phyloP scores from a whole-genome alignment of 1,284 basidiomycete species.

The Puccinia hordei region DNA sequence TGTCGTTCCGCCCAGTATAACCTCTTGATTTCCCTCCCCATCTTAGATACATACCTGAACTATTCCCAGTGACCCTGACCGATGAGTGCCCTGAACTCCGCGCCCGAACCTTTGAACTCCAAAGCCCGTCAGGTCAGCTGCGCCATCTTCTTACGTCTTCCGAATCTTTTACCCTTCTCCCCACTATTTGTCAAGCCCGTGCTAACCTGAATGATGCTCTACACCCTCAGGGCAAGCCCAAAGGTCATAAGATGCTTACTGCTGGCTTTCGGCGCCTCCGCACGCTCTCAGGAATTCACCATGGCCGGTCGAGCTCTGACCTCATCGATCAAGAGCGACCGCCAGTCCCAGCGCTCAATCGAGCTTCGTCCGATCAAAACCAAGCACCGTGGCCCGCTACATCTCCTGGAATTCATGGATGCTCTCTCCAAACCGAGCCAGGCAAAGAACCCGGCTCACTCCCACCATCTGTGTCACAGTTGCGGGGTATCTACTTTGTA shows the following conservation, averaged over 20 bases:
- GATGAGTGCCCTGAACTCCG: neutral
- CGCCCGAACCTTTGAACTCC: neutral
- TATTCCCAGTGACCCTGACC: neutral
- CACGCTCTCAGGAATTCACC: slow-evolving; percentile 18
- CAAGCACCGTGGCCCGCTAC: neutral
- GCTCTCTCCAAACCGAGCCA: no score
- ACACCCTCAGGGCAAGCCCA: neutral
- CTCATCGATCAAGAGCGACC: neutral
- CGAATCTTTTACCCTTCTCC: neutral
- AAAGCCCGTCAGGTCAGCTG: neutral
- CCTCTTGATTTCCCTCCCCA: slow-evolving; percentile 11
- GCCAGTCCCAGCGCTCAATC: neutral
- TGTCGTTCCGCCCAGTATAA: slow-evolving; percentile 4
- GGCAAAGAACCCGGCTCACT: neutral
- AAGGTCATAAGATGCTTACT: slow-evolving; percentile 2
- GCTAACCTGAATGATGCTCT: neutral
- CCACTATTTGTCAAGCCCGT: neutral
- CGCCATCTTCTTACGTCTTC: neutral
- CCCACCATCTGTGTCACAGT: slow-evolving; percentile 11
- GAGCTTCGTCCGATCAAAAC: slow-evolving; percentile 17
- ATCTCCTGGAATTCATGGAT: neutral
- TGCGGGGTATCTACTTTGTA: slow-evolving; percentile 23
- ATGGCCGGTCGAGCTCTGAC: neutral
- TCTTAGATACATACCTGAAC: neutral
- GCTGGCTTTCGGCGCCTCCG: slow-evolving; percentile 30